Evolutionary conservation across 345 rosid genomes (phyloP), one percentile per base, ranked within the genome.

Genomic region (Pistacia integerrima): DNA sequence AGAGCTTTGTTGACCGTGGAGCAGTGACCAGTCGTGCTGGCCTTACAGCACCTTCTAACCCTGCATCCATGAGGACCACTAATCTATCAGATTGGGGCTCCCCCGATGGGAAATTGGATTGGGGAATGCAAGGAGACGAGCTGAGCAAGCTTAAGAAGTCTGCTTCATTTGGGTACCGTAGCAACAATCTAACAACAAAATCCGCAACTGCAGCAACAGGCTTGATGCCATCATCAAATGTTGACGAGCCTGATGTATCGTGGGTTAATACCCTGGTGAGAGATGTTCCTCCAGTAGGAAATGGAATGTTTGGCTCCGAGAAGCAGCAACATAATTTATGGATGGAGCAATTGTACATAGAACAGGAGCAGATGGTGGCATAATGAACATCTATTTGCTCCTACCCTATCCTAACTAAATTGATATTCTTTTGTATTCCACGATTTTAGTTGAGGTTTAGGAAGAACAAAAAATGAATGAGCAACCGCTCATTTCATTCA

Each of bases 351-450:
- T 81, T 92, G 92, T 93, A 90, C 77, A 86, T 88, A 80, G 98
- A 95, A 70, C 98, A 88, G 81, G 92, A 93, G 90, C 98, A 91
- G 92, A 88, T 89, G 89, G 96, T 87, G 86, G 98, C 97, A 11
- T 93, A 85, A 88, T 74, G 75, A 73, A 80, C 70, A 67, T 56
- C 78, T 28, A 3, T 52, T 18, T 52, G 70, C 76, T 69, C 74
- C 44, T 44, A 33, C 70, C 25, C 20, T 41, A 66, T 54, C 51
- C 82, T 75, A 82, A 75, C 81, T 11, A 52, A 54, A 79, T 76
- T 63, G n/a, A 67, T 76, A 64, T 68, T 71, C 78, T 78, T 81
- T 41, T 62, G 38, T 35, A 64, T 83, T 82, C 70, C 57, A 69
- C 70, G 60, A 71, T 78, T 35, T 63, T 58, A 72, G 51, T 60